A percentile compares a stretch with the other conserved stretches of the same genome.
These are phyloP conservation scores for Gryganskiella cystojenkinii DNA, from an alignment of 192 early-diverging fungal genomes.

Conservation along the genomic window DNA sequence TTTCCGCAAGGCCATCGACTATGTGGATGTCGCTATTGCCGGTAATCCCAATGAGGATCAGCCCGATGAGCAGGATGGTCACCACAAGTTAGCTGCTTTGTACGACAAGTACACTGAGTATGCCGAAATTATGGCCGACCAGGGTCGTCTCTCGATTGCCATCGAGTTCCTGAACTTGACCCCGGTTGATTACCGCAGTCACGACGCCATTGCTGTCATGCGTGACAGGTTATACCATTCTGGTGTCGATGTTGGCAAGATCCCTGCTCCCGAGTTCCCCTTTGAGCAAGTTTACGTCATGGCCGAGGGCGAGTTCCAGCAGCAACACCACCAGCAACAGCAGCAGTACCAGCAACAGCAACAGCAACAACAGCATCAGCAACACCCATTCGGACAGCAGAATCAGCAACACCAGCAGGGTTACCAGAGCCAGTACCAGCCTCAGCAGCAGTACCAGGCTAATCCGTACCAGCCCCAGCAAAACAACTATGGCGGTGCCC, in stretches of 20 bases:
- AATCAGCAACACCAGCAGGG: conserved; percentile 26
- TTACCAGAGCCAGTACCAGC: conserved; percentile 32
- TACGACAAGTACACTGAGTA: conserved; percentile 93
- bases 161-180: conserved; percentile 82
- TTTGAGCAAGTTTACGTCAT: conserved; percentile 69
- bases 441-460: conserved; percentile 47
- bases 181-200: conserved; percentile 69
- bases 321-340: conserved; percentile 30
- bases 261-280: conserved; percentile 66
- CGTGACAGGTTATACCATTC: conserved; percentile 78
- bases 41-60: conserved; percentile 53
- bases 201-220: conserved; percentile 69
- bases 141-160: conserved; percentile 82
- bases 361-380: conserved; percentile 26
- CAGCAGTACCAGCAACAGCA: conserved; percentile 33
- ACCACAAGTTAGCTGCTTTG: conserved; percentile 68
- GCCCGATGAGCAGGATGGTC: conserved; percentile 49
- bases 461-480: conserved; percentile 26
- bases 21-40: conserved; percentile 79
- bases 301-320: conserved; percentile 55
- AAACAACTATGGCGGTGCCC: conserved; percentile 17
- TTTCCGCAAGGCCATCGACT: conserved; percentile 93
- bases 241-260: conserved; percentile 55
- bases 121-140: conserved; percentile 76
- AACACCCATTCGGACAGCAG: conserved; percentile 11